These are phyloP conservation scores for Lentithecium fluviatile DNA, from an alignment of 495 filamentous ascomycete species.

Conservation along the genomic window DNA sequence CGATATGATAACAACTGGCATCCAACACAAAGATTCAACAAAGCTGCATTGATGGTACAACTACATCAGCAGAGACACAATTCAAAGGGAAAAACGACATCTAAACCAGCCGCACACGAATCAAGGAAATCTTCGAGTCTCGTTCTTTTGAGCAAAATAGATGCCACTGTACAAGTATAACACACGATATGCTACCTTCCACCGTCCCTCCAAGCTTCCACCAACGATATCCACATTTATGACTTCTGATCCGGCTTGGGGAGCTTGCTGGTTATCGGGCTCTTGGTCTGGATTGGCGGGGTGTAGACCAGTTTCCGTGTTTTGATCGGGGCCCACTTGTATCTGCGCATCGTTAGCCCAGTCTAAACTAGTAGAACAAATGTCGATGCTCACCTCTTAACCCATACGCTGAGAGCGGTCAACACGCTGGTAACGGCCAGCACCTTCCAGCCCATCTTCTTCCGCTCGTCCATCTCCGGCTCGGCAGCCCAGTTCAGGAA, in stretches of 20 bases:
- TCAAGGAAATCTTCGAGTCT: constrained; percentile 27
- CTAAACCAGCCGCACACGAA: constrained; percentile 6
- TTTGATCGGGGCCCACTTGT: constrained; percentile 97
- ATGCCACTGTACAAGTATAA: constrained; percentile 38
- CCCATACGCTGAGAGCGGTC: constrained; percentile 86
- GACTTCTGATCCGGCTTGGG: constrained; percentile 26
- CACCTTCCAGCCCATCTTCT: constrained; percentile 99
- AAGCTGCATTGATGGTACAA: no score
- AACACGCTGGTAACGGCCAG: constrained; percentile 73
- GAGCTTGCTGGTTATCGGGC: constrained; percentile 16
- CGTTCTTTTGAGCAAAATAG: constrained; percentile 30
- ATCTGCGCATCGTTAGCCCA: constrained; percentile 48
- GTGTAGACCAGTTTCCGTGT: constrained; percentile 88
- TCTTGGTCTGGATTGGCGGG: constrained; percentile 60
- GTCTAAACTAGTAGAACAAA: not conserved
- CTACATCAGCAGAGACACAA: no score
- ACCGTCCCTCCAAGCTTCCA: not conserved
- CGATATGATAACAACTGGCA: no score
- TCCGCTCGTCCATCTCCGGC: constrained; percentile 97
- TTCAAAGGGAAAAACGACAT: no score
- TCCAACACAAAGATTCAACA: no score
- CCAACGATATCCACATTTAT: constrained; percentile 12
- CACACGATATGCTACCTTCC: constrained; percentile 17
- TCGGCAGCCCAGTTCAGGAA: constrained; percentile 99
- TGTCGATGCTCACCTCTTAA: constrained; percentile 65